phyloP scores from a whole-genome alignment of 495 filamentous ascomycete species.

The Talaromyces borbonicus region DNA sequence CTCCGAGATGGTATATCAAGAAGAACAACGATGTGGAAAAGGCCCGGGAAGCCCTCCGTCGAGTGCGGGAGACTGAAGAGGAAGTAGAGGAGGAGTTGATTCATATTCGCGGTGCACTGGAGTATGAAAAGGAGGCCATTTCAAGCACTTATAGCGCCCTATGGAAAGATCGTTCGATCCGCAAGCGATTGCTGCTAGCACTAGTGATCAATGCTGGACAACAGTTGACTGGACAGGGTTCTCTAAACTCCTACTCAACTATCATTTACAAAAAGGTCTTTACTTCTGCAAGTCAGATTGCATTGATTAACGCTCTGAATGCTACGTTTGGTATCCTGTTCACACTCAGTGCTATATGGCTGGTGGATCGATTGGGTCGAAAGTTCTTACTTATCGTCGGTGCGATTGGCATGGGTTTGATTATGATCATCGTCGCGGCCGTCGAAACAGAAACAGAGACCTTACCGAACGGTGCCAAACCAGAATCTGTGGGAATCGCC shows the following conservation, averaged over 20 bases:
- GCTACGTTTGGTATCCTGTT: conserved; percentile 60
- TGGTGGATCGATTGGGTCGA: conserved; percentile 59
- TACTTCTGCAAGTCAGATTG: conserved; percentile 39
- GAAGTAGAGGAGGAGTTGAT: conserved; percentile 50
- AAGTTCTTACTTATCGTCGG: conserved; percentile 58
- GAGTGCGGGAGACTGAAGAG: conserved; percentile 46
- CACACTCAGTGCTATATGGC: conserved; percentile 62
- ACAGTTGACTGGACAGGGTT: conserved; percentile 52
- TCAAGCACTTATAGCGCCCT: conserved; percentile 44
- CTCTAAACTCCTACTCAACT: conserved; percentile 53
- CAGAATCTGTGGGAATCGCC: conserved; percentile 48
- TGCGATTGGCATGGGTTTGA: conserved; percentile 60
- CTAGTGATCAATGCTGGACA: conserved; percentile 51
- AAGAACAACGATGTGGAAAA: conserved; percentile 42
- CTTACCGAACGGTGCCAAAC: conserved; percentile 35
- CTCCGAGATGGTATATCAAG: conserved; percentile 51
- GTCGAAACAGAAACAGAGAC: conserved; percentile 52
- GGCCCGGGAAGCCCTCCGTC: conserved; percentile 37
- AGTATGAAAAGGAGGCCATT: conserved; percentile 54
- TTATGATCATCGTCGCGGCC: conserved; percentile 56
- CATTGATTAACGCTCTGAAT: conserved; percentile 57
- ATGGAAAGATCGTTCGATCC: conserved; percentile 51
- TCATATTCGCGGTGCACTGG: conserved; percentile 47
- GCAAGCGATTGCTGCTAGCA: conserved; percentile 45
- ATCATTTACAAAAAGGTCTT: conserved; percentile 59